These are phyloP conservation scores for Globisporangium mamillatum DNA, from an alignment of 352 stramenopile species.

Conservation along the genomic window DNA sequence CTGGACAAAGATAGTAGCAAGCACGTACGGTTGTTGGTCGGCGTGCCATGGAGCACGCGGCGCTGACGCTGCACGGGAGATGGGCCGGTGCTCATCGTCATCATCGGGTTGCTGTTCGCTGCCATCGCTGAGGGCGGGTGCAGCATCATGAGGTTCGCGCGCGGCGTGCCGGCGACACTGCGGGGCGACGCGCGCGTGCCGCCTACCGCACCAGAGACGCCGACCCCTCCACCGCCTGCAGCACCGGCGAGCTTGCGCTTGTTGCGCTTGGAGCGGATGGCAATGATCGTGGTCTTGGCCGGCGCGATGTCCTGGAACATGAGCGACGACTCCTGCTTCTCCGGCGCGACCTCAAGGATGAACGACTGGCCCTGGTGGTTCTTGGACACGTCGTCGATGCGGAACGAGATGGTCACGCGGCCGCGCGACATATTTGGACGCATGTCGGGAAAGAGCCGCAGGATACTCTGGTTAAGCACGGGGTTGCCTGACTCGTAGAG, in stretches of 20 bases:
- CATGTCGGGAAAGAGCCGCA: slow-evolving; percentile 86
- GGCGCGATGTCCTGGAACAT: slow-evolving; percentile 91
- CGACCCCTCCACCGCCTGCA: background rate
- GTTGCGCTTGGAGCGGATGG: slow-evolving; percentile 94
- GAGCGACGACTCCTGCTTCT: slow-evolving; percentile 74
- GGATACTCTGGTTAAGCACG: slow-evolving; percentile 90
- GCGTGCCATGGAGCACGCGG: slow-evolving; percentile 16
- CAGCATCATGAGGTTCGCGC: slow-evolving; percentile 36
- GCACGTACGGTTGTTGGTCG: slow-evolving; percentile 18
- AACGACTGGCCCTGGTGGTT: slow-evolving; percentile 97
- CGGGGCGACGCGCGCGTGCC: slow-evolving; percentile 34
- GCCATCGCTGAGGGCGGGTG: slow-evolving; percentile 16
- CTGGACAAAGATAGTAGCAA: background rate
- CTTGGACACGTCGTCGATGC: slow-evolving; percentile 96
- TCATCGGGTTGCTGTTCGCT: slow-evolving; percentile 16
- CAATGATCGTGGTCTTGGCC: slow-evolving; percentile 84
- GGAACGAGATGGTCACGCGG: slow-evolving; percentile 86
- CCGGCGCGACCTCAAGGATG: slow-evolving; percentile 85
- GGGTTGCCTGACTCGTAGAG: slow-evolving; percentile 84
- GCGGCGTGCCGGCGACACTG: slow-evolving; percentile 35
- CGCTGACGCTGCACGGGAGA: slow-evolving; percentile 23
- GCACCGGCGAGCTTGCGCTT: slow-evolving; percentile 71
- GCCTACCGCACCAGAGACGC: slow-evolving; percentile 10
- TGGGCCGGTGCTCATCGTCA: background rate
- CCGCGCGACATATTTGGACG: slow-evolving; percentile 86